Evolutionary conservation across 2,329 filamentous ascomycete genomes (phyloP).

Genomic region (Macrophomina pseudophaseolina): DNA sequence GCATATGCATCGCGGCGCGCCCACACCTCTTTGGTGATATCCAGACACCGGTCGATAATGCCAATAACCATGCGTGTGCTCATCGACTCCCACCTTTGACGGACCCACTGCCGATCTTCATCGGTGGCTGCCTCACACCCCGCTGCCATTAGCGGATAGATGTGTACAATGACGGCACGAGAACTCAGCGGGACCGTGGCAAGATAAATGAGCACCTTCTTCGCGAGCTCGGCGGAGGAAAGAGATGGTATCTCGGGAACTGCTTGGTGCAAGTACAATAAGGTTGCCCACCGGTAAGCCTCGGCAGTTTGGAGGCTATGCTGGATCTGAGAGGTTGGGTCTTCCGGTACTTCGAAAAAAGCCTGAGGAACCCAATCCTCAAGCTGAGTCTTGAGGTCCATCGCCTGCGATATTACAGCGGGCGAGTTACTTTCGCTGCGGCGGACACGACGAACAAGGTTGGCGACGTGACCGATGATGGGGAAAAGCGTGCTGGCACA

Average conservation of each 20-base stretch:
- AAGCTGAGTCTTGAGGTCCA: constrained; percentile 64
- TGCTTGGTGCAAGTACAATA: constrained; percentile 70
- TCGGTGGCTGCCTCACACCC: constrained; percentile 66
- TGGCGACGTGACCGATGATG: constrained; percentile 68
- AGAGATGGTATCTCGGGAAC: constrained; percentile 70
- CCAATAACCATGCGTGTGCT: constrained; percentile 67
- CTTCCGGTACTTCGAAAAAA: constrained; percentile 66
- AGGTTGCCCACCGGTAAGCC: constrained; percentile 69
- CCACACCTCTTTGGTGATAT: constrained; percentile 72
- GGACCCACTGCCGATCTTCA: constrained; percentile 69
- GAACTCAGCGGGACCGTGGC: constrained; percentile 68
- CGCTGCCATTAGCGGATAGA: constrained; percentile 71
- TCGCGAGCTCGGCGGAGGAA: constrained; percentile 62
- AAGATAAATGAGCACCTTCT: constrained; percentile 65
- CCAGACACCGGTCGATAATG: constrained; percentile 68
- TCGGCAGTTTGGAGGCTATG: constrained; percentile 70
- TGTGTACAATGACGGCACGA: constrained; percentile 69
- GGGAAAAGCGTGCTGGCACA: constrained; percentile 71
- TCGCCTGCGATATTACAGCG: constrained; percentile 65
- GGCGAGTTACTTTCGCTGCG: constrained; percentile 63
- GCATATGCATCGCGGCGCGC: constrained; percentile 62
- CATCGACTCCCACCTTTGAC: constrained; percentile 67
- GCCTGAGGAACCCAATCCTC: constrained; percentile 66
- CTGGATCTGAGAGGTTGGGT: constrained; percentile 65
- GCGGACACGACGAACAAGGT: constrained; percentile 66